phyloP scores from a whole-genome alignment of 208 protist species.

The Sergeia podlipaevii region DNA sequence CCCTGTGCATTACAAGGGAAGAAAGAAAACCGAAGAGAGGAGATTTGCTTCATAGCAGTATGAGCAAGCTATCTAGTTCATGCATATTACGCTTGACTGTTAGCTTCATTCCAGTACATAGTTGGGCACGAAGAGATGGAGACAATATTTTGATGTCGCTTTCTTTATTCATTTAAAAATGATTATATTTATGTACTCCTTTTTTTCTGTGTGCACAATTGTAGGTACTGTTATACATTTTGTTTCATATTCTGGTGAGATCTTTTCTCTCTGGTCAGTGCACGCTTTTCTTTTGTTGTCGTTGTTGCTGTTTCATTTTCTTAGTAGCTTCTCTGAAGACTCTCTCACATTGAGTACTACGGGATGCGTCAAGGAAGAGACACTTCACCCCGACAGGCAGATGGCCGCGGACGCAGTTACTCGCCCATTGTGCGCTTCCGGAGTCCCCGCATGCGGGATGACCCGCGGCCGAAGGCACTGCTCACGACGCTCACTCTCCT shows the following conservation, averaged over 20 bases:
- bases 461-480: constrained; percentile 57
- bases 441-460: constrained; percentile 32
- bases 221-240: background rate
- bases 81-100: too few relatives aligned
- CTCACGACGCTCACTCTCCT: constrained; percentile 81
- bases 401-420: constrained; percentile 23
- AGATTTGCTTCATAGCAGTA: too few relatives aligned
- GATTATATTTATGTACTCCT: constrained; percentile 12
- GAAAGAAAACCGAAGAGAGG: too few relatives aligned
- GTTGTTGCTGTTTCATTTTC: constrained; percentile 1
- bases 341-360: too few relatives aligned
- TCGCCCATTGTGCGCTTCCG: constrained; percentile 73
- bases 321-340: constrained; percentile 1
- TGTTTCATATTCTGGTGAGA: too few relatives aligned
- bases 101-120: too few relatives aligned
- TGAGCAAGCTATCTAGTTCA: too few relatives aligned
- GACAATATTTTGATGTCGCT: constrained; percentile 11
- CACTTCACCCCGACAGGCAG: background rate
- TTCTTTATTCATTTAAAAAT: background rate
- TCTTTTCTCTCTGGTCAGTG: too few relatives aligned
- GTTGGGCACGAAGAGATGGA: too few relatives aligned
- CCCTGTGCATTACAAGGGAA: too few relatives aligned
- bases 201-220: background rate
- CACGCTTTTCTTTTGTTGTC: constrained; percentile 7
- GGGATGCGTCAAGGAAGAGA: constrained; percentile 9